Evolutionary conservation across 139 green algal genomes (phyloP).

Genomic region (Edaphochlamys debaryana): DNA sequence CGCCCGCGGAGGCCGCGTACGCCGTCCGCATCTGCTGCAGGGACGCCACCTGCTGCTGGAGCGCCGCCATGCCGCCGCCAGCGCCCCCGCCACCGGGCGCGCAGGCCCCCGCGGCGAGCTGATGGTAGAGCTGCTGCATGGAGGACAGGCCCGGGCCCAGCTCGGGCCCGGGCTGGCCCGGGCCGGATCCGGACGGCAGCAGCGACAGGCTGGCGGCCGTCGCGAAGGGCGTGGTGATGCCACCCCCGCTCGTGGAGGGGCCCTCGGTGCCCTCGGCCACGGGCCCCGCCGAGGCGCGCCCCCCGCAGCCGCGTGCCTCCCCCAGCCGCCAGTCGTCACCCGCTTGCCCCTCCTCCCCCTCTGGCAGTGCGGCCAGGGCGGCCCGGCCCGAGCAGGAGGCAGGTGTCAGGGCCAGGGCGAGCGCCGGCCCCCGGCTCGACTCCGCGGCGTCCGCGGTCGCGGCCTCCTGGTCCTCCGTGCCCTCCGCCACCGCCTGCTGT

Average conservation of each 20-base stretch:
- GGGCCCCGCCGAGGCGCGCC: background rate
- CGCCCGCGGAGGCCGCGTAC: background rate
- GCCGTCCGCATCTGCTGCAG: slow-evolving; percentile 10
- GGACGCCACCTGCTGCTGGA: slow-evolving; percentile 39
- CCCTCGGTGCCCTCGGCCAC: slow-evolving; percentile 33
- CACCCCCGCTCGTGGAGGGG: background rate
- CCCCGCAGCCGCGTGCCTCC: no score
- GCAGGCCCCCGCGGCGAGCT: background rate
- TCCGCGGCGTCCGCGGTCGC: no score
- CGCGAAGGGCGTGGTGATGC: background rate
- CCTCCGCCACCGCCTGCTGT: slow-evolving; percentile 9
- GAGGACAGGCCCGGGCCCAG: no score
- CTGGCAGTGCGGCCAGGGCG: no score
- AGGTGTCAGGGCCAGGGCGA: no score
- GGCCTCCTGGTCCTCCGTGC: no score
- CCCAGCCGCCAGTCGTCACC: no score
- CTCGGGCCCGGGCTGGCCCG: no score
- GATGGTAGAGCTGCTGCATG: slow-evolving; percentile 29
- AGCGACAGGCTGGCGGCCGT: no score
- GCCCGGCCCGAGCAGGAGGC: no score
- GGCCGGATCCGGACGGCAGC: no score
- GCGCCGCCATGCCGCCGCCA: slow-evolving; percentile 14
- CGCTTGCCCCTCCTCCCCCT: no score
- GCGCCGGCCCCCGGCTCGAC: background rate
- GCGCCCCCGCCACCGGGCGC: background rate